Evolutionary conservation across 176 grass and related monocot species (phyloP).

Genomic region (Rhynchospora breviuscula): DNA sequence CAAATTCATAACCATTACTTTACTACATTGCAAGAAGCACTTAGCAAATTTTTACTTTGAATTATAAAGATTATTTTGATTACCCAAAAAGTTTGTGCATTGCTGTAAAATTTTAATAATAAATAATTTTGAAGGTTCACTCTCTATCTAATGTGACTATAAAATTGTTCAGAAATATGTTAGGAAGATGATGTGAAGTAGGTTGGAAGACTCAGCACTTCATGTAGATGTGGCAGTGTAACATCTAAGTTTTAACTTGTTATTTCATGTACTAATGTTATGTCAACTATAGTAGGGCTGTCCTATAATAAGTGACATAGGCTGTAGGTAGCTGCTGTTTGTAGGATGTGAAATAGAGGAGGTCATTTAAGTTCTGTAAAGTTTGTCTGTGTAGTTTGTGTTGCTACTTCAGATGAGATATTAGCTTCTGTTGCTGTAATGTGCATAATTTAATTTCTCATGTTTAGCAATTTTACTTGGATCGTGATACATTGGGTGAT

Average conservation of each 20-base stretch:
- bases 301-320: neutral
- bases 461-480: neutral
- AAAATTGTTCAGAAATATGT: neutral
- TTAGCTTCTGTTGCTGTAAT: neutral
- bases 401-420: neutral
- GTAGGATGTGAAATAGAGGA: neutral
- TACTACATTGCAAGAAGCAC: neutral
- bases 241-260: neutral
- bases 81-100: neutral
- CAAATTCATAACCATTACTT: neutral
- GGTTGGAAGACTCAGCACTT: neutral
- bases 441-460: conserved; percentile 13
- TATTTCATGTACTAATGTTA: conserved; percentile 5
- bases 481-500: neutral
- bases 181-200: conserved; percentile 6
- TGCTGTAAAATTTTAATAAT: neutral
- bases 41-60: no score
- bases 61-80: neutral
- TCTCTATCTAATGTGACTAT: neutral
- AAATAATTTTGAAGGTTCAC: neutral
- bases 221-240: conserved; percentile 11
- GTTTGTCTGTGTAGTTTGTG: conserved; percentile 17
- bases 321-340: neutral
- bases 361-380: conserved; percentile 4
- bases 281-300: conserved; percentile 8